These are phyloP conservation scores for Pseudocercospora vitis DNA, from an alignment of 2,329 filamentous ascomycete genomes.

Conservation along the genomic window DNA sequence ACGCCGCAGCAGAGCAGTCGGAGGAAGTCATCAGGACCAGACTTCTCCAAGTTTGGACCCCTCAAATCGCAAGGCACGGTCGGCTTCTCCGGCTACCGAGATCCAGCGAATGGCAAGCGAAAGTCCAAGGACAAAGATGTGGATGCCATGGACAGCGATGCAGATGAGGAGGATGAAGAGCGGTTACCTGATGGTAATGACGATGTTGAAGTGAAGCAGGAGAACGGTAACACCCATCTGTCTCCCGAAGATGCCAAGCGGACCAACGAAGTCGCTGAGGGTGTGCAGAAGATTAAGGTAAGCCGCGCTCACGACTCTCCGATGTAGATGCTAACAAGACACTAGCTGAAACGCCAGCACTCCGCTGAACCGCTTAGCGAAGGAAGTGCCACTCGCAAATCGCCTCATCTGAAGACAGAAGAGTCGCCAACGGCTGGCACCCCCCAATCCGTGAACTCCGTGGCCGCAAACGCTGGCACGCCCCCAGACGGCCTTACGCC, in stretches of 20 bases:
- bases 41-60: constrained; percentile 81
- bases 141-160: constrained; percentile 72
- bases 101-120: constrained; percentile 49
- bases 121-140: constrained; percentile 58
- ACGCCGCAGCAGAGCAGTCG: constrained; percentile 63
- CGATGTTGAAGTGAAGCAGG: constrained; percentile 61
- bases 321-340: constrained; percentile 25
- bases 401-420: constrained; percentile 41
- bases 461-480: constrained; percentile 35
- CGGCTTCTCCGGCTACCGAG: constrained; percentile 82
- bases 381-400: constrained; percentile 42
- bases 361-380: constrained; percentile 66
- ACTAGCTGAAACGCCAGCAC: constrained; percentile 76
- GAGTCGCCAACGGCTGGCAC: constrained; percentile 47
- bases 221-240: constrained; percentile 52
- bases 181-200: constrained; percentile 55
- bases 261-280: constrained; percentile 74
- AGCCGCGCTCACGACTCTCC: constrained; percentile 33
- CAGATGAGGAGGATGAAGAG: constrained; percentile 64
- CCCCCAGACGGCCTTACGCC: constrained; percentile 34
- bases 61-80: constrained; percentile 84
- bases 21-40: constrained; percentile 76
- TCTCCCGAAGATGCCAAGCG: constrained; percentile 70
- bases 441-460: constrained; percentile 38
- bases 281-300: constrained; percentile 79